Base-by-base conservation (phyloP, 163 green algal species). In the Volvox carteri region DNA sequence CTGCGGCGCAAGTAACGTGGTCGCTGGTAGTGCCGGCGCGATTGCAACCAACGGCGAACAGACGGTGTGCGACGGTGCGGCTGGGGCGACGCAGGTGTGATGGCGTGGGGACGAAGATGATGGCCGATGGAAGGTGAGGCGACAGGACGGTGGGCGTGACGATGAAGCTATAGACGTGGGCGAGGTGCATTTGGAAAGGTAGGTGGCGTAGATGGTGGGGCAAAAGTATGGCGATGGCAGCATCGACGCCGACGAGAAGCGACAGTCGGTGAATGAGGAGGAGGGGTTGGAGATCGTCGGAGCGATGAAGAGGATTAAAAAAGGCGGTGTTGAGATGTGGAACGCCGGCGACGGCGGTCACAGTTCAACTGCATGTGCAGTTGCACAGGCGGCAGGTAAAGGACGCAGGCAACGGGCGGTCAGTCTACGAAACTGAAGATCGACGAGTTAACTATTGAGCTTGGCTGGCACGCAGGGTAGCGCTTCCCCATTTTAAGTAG, bases 101-200 rank as follows among this genome's bases (percentile, higher is more conserved):
- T 81, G 73, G 39, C 70, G 39, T 58, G 70, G 37, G 73, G 73
- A 81, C 44, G 73, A 65, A 21, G 73, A 78, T 78, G 70, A 60
- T 58, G 39, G 73, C 30, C 44, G 73, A n/a, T 44, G 73, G 44
- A 44, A 81, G 73, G 25, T 62, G 73, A 65, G 73, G 44, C 73
- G 73, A 65, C 14, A 65, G 62, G 44, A 84, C 30, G 75, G 28
- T 70, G 75, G n/a, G 44, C 35, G 75, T 48, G 46, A 65, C 42
- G 73, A 39, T 18, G 75, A 35, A 33, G 75, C 18, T 56, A 52
- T 50, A 1, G 75, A 70, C n/a, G 75, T n/a, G 48, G 75, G 67
- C 67, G 67, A 76, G 30, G 67, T 76, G 67, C 35, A 48, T 76
- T 76, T 46, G 70, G 37, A 48, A 41, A 33, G 42, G 65, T n/a